phyloP scores from a whole-genome alignment of 495 filamentous ascomycete genomes.

The Thermochaetoides thermophila region DNA sequence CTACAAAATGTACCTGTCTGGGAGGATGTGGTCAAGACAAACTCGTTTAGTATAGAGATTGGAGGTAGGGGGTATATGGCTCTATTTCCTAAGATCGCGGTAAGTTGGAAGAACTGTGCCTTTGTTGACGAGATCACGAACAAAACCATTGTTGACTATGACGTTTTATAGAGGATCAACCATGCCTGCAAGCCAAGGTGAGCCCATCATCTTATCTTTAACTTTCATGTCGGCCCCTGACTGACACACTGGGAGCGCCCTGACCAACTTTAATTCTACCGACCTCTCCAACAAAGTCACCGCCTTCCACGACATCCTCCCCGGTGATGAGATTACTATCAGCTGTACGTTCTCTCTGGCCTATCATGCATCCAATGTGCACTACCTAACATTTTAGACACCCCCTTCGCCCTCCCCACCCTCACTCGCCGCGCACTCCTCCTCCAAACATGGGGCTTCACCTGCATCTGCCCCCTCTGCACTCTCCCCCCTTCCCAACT shows the following conservation, averaged over 20 bases:
- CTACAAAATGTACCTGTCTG: conserved; percentile 10
- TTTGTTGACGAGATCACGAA: neutral
- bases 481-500: conserved; percentile 10
- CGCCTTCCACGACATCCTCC: conserved; percentile 19
- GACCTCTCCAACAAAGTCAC: conserved; percentile 16
- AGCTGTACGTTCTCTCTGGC: conserved; percentile 14
- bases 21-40: conserved; percentile 23
- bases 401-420: conserved; percentile 15
- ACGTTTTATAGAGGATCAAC: conserved; percentile 13
- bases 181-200: conserved; percentile 25
- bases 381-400: conserved; percentile 14
- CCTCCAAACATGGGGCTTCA: conserved; percentile 22
- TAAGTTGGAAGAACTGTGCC: conserved; percentile 2
- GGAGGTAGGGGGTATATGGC: conserved; percentile 7
- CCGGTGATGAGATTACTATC: conserved; percentile 23
- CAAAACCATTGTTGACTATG: no score
- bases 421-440: conserved; percentile 13
- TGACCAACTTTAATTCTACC: conserved; percentile 17
- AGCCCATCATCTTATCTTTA: neutral
- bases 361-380: neutral
- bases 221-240: no score
- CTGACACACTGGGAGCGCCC: conserved; percentile 9
- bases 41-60: conserved; percentile 14
- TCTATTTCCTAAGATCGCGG: conserved; percentile 14
- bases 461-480: conserved; percentile 22